These are phyloP conservation scores for Sugiyamaella xylanicola DNA, from an alignment of 1,139 yeast genomes.

Conservation along the genomic window DNA sequence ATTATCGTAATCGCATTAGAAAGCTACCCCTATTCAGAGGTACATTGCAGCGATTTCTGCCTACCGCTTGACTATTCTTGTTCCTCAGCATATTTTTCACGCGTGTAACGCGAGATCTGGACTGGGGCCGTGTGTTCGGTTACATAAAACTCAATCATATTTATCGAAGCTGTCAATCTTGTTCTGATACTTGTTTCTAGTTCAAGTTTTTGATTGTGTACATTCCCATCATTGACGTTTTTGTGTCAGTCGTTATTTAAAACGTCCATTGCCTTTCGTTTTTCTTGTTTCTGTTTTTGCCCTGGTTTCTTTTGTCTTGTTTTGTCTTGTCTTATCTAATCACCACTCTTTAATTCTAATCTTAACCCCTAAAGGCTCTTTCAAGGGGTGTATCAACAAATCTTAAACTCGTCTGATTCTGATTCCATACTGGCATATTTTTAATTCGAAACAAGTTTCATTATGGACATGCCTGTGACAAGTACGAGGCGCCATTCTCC, in stretches of 20 bases:
- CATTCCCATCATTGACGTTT: too few relatives aligned
- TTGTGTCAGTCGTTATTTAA: too few relatives aligned
- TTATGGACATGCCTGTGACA: conserved; percentile 9
- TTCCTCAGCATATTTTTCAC: background rate
- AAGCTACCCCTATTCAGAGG: background rate
- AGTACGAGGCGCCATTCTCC: background rate
- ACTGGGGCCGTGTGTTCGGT: background rate
- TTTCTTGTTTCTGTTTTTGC: background rate
- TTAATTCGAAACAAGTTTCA: background rate
- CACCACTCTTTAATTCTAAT: background rate
- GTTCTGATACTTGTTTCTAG: too few relatives aligned
- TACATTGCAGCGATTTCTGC: background rate
- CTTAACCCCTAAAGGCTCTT: background rate
- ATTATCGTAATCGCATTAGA: background rate
- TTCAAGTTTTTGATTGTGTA: too few relatives aligned
- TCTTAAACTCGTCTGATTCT: background rate
- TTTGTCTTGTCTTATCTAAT: background rate
- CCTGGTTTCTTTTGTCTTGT: background rate
- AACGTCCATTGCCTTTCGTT: background rate
- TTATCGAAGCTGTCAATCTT: background rate
- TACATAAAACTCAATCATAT: background rate
- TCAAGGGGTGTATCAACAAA: background rate
- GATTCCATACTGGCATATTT: background rate
- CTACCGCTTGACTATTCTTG: background rate
- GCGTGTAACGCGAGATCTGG: background rate